Base-by-base conservation (phyloP, 495 filamentous ascomycete species). In the Tirmania nivea region DNA sequence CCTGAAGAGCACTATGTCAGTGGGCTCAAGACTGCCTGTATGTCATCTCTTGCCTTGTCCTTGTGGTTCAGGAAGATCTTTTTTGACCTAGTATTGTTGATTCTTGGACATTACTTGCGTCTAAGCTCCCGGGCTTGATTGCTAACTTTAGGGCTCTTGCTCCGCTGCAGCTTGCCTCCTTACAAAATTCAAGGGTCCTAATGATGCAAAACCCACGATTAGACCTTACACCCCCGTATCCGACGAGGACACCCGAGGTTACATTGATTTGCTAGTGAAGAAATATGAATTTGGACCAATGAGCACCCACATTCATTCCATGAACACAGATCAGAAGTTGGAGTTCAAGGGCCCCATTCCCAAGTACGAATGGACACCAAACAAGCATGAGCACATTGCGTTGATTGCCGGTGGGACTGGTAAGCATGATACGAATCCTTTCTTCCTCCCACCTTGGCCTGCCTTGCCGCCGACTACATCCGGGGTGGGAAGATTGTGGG, bases 371-470 rank as follows among this genome's bases (percentile, higher is more conserved):
- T 96, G 86, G 87, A 63, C 75, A 42, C 60, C 83, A 57, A 97
- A 97, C 74, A 95, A 94, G 79, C 90, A 96, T 71, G 70, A 83
- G 35, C 88, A 95, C 70, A 80, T 97, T 66, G 78, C 75, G n/a
- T 71, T 96, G 65, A 77, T 97, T 59, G 87, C 90, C 10, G 90
- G 92, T 62, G 90, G 90, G 58, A 96, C 90, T 5, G 90, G 90
- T 51, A 94, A 96, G 63, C 89, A 31, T 31, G 25, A 25, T 25
- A 25, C 25, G 25, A 25, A 31, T 7, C 25, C 25, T 31, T 31
- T 7, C 25, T 31, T 31, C 25, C 25, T 5, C 25, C 25, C 7
- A 7, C 25, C 25, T 31, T 3, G 25, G 25, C 25, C 25, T 31
- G 25, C 25, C 3, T 31, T 31, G 25, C 25, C 2, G 25, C 25